Evolutionary conservation across 2,329 filamentous ascomycete genomes (phyloP), one percentile per base, ranked within the genome.

Genomic region (Fusarium protoensiforme): DNA sequence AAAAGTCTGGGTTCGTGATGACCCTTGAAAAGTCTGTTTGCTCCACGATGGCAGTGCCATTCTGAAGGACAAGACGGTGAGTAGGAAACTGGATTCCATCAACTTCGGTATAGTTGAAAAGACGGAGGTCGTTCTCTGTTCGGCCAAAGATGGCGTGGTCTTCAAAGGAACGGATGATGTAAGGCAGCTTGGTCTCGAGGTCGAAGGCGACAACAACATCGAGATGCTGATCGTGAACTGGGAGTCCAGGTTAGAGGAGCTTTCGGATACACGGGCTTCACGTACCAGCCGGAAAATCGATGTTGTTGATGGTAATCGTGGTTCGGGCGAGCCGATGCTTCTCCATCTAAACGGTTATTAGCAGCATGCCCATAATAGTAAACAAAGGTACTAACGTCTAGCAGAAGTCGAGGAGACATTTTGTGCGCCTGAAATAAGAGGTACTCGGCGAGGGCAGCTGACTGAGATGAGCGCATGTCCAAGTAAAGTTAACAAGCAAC

Each of bases 41-140:
- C 53, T 57, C 53, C 7, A 57, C 13, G 3, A 57, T 35, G 8
- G 31, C n/a, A 36, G 53, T 38, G 16, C 53, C 53, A 27, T 57
- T 57, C 33, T 57, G 53, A 16, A 57, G 61, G 2, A 67, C 62
- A 18, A 65, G 58, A 10, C 64, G 67, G 5, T 41, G 38, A 2
- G 27, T 35, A 7, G 67, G 68, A 57, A 72, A 61, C 24, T 59
- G 38, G 2, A 74, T 53, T 3, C 69, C 69, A 5, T 60, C 27
- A 18, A 67, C 54, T 41, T 61, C 54, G 11, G 24, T 54, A 16
- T 74, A 72, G 53, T 69, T 58, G 22, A 60, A 61, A n/a, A 72
- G 63, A 11, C 62, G 51, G 6, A 72, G 53, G 29, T 74, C 71
- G 9, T 54, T 64, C 18, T 64, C 67, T 1, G 64, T 67, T 41